A percentile compares a stretch with the other conserved stretches of the same genome.
These are phyloP conservation scores for Penicillium herquei DNA, from an alignment of 495 filamentous ascomycete species.

Conservation along the genomic window DNA sequence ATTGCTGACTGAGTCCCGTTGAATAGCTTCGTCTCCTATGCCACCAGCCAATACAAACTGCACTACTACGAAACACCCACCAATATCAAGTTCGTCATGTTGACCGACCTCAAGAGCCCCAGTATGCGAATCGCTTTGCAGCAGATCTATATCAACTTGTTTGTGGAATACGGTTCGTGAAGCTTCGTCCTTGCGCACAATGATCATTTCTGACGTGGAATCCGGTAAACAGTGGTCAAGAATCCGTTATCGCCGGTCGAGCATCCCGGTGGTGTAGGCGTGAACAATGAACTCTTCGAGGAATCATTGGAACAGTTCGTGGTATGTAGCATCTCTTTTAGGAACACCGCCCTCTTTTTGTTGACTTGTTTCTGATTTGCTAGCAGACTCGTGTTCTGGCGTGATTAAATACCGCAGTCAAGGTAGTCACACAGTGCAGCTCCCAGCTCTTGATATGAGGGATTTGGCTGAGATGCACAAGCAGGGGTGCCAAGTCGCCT, in stretches of 20 bases:
- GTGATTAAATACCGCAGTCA: slow-evolving; percentile 13
- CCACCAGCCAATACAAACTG: slow-evolving; percentile 92
- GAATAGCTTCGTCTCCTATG: slow-evolving; percentile 78
- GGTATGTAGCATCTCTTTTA: slow-evolving; percentile 34
- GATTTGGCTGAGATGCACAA: neutral
- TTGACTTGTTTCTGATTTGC: slow-evolving; percentile 26
- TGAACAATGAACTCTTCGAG: slow-evolving; percentile 94
- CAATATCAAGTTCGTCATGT: slow-evolving; percentile 92
- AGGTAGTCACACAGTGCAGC: neutral
- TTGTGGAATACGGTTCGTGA: slow-evolving; percentile 83
- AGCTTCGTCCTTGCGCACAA: neutral
- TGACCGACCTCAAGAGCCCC: slow-evolving; percentile 84
- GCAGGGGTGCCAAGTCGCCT: neutral
- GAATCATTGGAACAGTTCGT: slow-evolving; percentile 85
- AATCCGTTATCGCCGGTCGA: slow-evolving; percentile 89
- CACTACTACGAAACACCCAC: slow-evolving; percentile 99
- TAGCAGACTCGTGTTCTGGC: slow-evolving; percentile 39
- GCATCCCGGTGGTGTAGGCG: slow-evolving; percentile 82
- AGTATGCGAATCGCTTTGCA: slow-evolving; percentile 92
- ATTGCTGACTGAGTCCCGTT: neutral
- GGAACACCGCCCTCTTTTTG: slow-evolving; percentile 2
- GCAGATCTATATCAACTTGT: slow-evolving; percentile 97
- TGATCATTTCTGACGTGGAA: slow-evolving; percentile 7
- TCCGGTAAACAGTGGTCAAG: slow-evolving; percentile 69
- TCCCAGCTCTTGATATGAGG: neutral